Evolutionary conservation across 331 rosid species (phyloP).

Genomic region (Dryas integrifolia): DNA sequence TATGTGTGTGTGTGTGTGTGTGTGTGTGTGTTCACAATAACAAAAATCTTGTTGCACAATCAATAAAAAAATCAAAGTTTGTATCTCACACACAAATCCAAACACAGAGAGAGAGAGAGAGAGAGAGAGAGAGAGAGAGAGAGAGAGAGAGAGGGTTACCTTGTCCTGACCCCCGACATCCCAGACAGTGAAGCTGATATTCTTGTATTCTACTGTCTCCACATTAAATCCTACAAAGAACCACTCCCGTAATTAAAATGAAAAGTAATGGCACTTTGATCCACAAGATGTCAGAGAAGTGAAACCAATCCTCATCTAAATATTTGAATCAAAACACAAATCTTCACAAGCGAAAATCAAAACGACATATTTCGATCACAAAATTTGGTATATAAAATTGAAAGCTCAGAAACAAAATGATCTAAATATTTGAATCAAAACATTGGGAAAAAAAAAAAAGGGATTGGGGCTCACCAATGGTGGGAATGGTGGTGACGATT

Average conservation of each 20-base stretch:
- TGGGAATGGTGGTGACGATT: conserved; percentile 94
- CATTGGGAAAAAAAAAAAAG: not conserved
- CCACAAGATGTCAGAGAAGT: not conserved
- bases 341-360: too few relatives aligned
- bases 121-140: not conserved
- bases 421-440: not conserved
- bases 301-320: conserved; percentile 1
- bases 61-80: not conserved
- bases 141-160: conserved; percentile 37
- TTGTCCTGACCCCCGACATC: conserved; percentile 99
- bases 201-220: conserved; percentile 95
- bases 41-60: not conserved
- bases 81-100: conserved; percentile 17
- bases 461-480: conserved; percentile 59
- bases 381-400: not conserved
- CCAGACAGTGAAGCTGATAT: conserved; percentile 99
- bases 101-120: not conserved
- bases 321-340: too few relatives aligned
- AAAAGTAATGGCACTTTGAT: not conserved
- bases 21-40: not conserved
- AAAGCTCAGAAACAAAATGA: not conserved
- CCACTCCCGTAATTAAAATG: not conserved
- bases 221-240: conserved; percentile 77
- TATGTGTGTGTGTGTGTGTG: not conserved
- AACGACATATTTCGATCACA: too few relatives aligned